Base-by-base conservation (phyloP, 352 stramenopile genomes). In the Pythium aristosporum region DNA sequence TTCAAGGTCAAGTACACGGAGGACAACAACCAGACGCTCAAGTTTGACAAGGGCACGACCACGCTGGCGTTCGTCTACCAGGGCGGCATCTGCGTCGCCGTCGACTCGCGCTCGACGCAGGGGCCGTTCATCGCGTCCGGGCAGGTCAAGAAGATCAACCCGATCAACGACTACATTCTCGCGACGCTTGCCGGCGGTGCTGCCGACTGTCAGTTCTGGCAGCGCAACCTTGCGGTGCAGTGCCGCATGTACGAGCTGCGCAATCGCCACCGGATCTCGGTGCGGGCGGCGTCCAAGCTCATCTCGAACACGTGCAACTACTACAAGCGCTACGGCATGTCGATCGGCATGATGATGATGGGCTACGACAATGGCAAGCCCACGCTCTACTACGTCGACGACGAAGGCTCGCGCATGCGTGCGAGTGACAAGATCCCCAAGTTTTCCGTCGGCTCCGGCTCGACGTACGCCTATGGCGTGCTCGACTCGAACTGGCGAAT, bases 21-120 rank as follows among this genome's bases (percentile, higher is more conserved):
- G 52, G 98, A 99, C 74, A 94, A 97, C 47, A 76, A 95, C 47
- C 96, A 99, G 74, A 80, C 80, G 55, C 80, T 99, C 57, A 93
- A 98, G 79, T 99, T 99, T 73, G 96, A 94, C 51, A 99, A 99
- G 79, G 98, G 98, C 55, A 99, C 98, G 43, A 99, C 98, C 13
- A 99, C 98, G 36, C 86, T 99, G 16, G 98, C 97, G 36, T 99
- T 99, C 83, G 99, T 99, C 80, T 99, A 99, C 82, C 85, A 99
- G 65, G 93, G 93, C 47, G 94, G 98, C 51, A 98, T 99, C 66
- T 88, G 99, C 67, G 96, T 99, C 30, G 96, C 92, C 54, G 98
- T 99, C 37, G 98, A 99, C 82, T 99, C 97, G 59, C 92, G 98
- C 65, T 98, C 96, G 37, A 99, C 98, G 32, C 98, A 99, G 92